Percentiles rank a stretch among this genome's conserved stretches.
Conservation (phyloP, 2,329 filamentous ascomycete genomes). For the Xylaria polymorpha region DNA sequence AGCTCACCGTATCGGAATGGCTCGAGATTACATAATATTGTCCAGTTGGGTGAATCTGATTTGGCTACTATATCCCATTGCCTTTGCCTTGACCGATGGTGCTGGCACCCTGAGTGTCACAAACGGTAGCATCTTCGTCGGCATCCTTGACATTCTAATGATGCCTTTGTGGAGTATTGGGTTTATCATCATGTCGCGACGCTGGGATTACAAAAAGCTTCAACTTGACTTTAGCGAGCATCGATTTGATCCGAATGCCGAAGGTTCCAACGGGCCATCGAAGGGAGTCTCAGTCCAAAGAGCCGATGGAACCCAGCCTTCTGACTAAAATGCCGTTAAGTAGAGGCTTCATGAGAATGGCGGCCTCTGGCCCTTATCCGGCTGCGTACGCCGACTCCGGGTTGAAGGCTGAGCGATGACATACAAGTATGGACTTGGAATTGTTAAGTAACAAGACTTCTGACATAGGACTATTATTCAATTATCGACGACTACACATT, state of each 20-base stretch:
- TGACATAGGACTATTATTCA: background rate
- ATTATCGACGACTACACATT: no score
- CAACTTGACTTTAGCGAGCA: slow-evolving; percentile 50
- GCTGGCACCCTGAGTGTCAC: slow-evolving; percentile 59
- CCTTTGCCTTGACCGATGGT: slow-evolving; percentile 62
- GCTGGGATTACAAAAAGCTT: slow-evolving; percentile 61
- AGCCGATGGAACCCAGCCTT: background rate
- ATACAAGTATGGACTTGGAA: background rate
- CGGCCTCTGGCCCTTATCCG: no score
- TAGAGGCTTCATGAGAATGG: background rate
- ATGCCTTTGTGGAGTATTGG: slow-evolving; percentile 56
- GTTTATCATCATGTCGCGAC: slow-evolving; percentile 55
- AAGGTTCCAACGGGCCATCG: background rate
- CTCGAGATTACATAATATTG: slow-evolving; percentile 57
- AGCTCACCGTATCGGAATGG: slow-evolving; percentile 54
- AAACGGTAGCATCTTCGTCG: slow-evolving; percentile 59
- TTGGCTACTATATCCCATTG: slow-evolving; percentile 64
- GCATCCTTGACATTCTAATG: slow-evolving; percentile 62
- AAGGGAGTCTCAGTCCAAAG: background rate
- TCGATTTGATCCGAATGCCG: slow-evolving; percentile 11
- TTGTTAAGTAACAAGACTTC: background rate
- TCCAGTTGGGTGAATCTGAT: slow-evolving; percentile 59
- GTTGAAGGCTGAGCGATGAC: background rate
- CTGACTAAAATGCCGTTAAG: background rate
- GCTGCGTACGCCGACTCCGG: no score